These are phyloP conservation scores for Dioscorea dumetorum DNA, from an alignment of 106 monocot species.

Conservation along the genomic window DNA sequence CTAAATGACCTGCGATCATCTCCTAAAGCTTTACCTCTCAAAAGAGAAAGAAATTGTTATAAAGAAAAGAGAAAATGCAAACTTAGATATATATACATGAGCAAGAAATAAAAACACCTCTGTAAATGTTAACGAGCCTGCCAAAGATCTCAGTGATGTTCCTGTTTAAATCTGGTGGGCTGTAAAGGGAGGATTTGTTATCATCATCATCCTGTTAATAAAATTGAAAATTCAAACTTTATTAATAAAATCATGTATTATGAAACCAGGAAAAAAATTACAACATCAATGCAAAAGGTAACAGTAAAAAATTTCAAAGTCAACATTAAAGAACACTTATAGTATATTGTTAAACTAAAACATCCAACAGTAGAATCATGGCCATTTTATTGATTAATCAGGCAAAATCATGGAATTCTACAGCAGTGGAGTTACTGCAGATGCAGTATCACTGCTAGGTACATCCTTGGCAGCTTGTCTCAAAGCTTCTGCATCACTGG, in stretches of 20 bases:
- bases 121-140: slow-evolving; percentile 79
- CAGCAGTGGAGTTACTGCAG: too few species aligned
- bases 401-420: too few species aligned
- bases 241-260: not conserved
- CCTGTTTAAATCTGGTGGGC: slow-evolving; percentile 76
- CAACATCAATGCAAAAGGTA: not conserved
- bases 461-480: too few species aligned
- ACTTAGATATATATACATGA: not conserved
- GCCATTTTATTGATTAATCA: too few species aligned
- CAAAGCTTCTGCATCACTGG: too few species aligned
- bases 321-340: not conserved
- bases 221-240: slow-evolving; percentile 3
- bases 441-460: too few species aligned
- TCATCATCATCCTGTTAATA: slow-evolving; percentile 14
- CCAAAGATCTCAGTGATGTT: slow-evolving; percentile 89
- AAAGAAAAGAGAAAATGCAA: not conserved
- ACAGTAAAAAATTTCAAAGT: not conserved
- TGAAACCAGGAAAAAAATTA: not conserved
- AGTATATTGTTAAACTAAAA: not conserved
- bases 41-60: slow-evolving; percentile 9
- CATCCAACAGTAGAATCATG: too few species aligned
- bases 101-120: slow-evolving; percentile 39
- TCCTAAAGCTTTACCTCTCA: slow-evolving; percentile 58
- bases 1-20: slow-evolving; percentile 96
- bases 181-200: slow-evolving; percentile 46